phyloP scores from a whole-genome alignment of 2,329 filamentous ascomycete species.

The Fusarium sp. region DNA sequence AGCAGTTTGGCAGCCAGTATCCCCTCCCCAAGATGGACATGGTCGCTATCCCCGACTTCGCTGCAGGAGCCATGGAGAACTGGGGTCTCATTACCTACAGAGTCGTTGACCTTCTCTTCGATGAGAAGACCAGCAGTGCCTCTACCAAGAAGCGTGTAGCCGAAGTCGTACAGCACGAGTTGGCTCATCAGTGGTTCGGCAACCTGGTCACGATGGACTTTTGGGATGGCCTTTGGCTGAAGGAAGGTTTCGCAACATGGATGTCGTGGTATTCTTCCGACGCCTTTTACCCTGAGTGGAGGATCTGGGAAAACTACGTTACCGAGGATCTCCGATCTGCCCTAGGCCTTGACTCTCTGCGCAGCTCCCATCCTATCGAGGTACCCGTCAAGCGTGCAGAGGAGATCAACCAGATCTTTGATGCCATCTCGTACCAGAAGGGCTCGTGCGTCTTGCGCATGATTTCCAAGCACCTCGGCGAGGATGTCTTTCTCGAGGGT shows the following conservation, averaged over 20 bases:
- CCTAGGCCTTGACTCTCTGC: conserved; percentile 87
- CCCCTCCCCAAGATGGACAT: conserved; percentile 56
- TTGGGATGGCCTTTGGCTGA: conserved; percentile 98
- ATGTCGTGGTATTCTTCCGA: conserved; percentile 83
- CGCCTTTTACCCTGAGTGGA: conserved; percentile 97
- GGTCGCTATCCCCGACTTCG: conserved; percentile 94
- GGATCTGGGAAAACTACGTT: conserved; percentile 96
- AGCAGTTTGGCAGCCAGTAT: conserved; percentile 90
- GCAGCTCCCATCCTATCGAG: conserved; percentile 97
- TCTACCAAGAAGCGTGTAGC: conserved; percentile 93
- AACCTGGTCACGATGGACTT: conserved; percentile 99
- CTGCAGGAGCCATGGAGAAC: conserved; percentile 97
- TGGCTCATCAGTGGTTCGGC: conserved; percentile 98
- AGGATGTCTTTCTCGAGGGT: conserved; percentile 93
- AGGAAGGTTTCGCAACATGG: conserved; percentile 85
- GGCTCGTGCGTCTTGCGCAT: conserved; percentile 96
- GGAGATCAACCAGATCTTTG: conserved; percentile 98
- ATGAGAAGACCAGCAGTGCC: conserved; percentile 92
- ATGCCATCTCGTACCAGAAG: conserved; percentile 97
- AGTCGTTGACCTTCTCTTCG: conserved; percentile 85
- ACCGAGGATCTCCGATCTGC: conserved; percentile 93
- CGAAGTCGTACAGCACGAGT: conserved; percentile 95
- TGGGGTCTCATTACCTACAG: conserved; percentile 98
- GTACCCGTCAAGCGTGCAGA: conserved; percentile 95
- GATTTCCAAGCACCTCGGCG: conserved; percentile 95